Base-by-base conservation (phyloP, 2,329 filamentous ascomycete species). In the Alternaria tenuissima region DNA sequence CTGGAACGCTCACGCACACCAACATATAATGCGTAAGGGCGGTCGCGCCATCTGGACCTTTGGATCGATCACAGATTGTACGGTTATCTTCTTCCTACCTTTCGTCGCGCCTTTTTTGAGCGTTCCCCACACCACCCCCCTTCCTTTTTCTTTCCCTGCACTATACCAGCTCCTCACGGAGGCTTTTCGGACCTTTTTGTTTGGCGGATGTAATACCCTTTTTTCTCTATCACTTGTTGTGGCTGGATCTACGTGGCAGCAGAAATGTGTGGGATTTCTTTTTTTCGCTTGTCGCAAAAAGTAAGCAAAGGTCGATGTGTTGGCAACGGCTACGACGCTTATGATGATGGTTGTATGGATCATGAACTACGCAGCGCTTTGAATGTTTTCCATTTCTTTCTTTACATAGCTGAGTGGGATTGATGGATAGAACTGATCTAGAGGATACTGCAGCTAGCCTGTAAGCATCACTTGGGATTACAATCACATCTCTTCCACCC, bases 1-100 rank as follows among this genome's bases (percentile, higher is more conserved):
- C 62, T 67, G 63, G 71, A 69, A 72, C 68, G 74, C 76, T 78
- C 74, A 75, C 75, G 74, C 75, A 75, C 68, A 68, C 65, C 67
- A 66, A 64, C 56, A 64, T 67, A 63, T 64, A 67, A 74, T 70
- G 69, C 64, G 67, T 70, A 48, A 43, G 68, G 62, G 65, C 65
- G 57, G 49, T 56, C 51, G 59, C 61, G 52, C 63, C 66, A 68
- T 61, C 34, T 65, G 61, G 77, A 44, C 32, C 22, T 38, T 26
- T 49, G 46, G 16, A 46, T 52, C 26, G 39, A 61, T 57, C 62
- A 52, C 52, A 62, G 61, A 70, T 67, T 61, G 64, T 66, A 62
- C 24, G 44, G 48, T 46, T 60, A 47, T 56, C 59, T 48, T 66
- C 49, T 44, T 49, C 36, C 9, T 51, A 7, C 52, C 42, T 49